Base-by-base conservation (phyloP, 495 filamentous ascomycete species). In the Aspergillus hancockii region DNA sequence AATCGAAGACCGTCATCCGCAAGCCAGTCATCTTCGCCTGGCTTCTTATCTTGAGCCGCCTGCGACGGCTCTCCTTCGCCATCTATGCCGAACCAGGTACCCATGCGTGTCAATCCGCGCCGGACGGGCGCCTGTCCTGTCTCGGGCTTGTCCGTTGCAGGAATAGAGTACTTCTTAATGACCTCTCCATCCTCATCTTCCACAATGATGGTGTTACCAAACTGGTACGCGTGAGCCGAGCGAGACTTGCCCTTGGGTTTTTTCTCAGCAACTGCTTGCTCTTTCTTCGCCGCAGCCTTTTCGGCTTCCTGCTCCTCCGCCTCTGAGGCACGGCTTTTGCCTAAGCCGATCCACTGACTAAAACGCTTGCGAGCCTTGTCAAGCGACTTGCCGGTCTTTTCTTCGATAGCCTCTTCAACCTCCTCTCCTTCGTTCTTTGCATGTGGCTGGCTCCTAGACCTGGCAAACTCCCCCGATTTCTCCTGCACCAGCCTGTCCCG, bases 121-220 rank as follows among this genome's bases (percentile, higher is more conserved):
- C 81, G 73, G 21, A 84, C 71, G 7, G 70, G 70, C 8, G 74
- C 68, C 45, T 65, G 62, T 34, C 68, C 59, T 54, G 67, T 64
- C 49, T 64, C 64, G n/a, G 62, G 60, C 49, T 38, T 69, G 41
- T 66, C 72, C 10, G 70, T 70, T 63, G 66, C 63, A 12, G 92
- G 89, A 30, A 97, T 87, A 54, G 96, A 91, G 70, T 96, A 98
- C 59, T 94, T 96, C 79, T 96, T 95, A 70, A 99, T 84, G 13
- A 99, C 95, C 67, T 99, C 95, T 30, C 95, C 95, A 68, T 97
- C 90, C 70, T 93, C 92, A 64, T 99, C 93, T 73, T 99, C 95
- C 16, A 99, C 92, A 67, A 99, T 97, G 63, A 99, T 93, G 71
- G 92, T 96, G 63, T 91, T 94, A 46, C 93, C 95, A 64, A 93